These are phyloP conservation scores for Crinitomyces ghanaensis DNA, from an alignment of 805 yeast species.

Conservation along the genomic window DNA sequence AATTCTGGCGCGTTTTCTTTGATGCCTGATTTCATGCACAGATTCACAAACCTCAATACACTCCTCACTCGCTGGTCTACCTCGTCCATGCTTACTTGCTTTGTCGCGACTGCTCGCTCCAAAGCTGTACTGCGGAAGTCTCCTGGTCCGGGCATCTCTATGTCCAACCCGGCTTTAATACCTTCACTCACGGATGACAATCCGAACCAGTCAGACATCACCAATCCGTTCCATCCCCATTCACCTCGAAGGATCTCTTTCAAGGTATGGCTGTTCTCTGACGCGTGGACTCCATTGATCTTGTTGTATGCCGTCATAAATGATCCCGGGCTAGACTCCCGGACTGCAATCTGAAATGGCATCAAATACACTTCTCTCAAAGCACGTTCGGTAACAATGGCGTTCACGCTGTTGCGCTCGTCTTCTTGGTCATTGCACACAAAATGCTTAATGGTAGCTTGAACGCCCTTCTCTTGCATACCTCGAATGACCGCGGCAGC, in stretches of 20 bases:
- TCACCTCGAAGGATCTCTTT: slow-evolving; percentile 30
- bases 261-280: slow-evolving; percentile 35
- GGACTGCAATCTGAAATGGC: slow-evolving; percentile 49
- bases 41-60: slow-evolving; percentile 37
- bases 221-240: slow-evolving; percentile 26
- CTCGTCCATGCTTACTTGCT: slow-evolving; percentile 31
- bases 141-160: slow-evolving; percentile 60
- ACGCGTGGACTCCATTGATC: slow-evolving; percentile 48
- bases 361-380: slow-evolving; percentile 50
- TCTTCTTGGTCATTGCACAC: slow-evolving; percentile 53
- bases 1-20: slow-evolving; percentile 31
- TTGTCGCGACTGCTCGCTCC: slow-evolving; percentile 32
- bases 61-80: slow-evolving; percentile 39
- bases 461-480: slow-evolving; percentile 38
- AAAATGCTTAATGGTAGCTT: slow-evolving; percentile 49
- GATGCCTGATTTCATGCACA: slow-evolving; percentile 32
- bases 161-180: slow-evolving; percentile 44
- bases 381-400: slow-evolving; percentile 45
- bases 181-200: slow-evolving; percentile 37
- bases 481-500: slow-evolving; percentile 44
- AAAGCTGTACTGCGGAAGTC: slow-evolving; percentile 33
- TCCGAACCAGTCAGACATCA: slow-evolving; percentile 58
- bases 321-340: slow-evolving; percentile 38
- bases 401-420: slow-evolving; percentile 36
- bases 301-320: slow-evolving; percentile 54